phyloP scores from a whole-genome alignment of 2,329 filamentous ascomycete genomes.

The Lachnellula subtilissima region DNA sequence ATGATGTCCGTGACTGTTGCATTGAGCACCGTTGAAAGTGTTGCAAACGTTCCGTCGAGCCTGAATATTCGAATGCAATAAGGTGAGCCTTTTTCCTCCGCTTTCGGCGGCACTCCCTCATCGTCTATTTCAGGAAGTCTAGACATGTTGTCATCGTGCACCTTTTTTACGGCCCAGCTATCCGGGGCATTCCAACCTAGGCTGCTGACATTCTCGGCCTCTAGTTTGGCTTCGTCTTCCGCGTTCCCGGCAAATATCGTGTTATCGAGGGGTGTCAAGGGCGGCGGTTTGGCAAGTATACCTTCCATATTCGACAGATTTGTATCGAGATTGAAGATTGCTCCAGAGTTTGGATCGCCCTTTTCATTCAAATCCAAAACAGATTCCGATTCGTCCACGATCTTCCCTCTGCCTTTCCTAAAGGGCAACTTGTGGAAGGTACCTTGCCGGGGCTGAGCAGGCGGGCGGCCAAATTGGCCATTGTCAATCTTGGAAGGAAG shows the following conservation, averaged over 20 bases:
- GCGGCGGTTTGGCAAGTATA: constrained; percentile 68
- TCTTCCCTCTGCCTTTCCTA: constrained; percentile 49
- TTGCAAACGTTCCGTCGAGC: constrained; percentile 89
- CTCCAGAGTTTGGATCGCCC: constrained; percentile 33
- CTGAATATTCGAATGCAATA: constrained; percentile 97
- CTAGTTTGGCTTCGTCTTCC: constrained; percentile 38
- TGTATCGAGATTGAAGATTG: constrained; percentile 75
- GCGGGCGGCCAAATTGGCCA: constrained; percentile 13
- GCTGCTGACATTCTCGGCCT: constrained; percentile 23
- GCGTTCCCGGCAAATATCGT: constrained; percentile 40
- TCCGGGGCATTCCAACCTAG: constrained; percentile 89
- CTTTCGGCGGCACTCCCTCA: constrained; percentile 57
- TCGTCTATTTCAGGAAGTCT: constrained; percentile 62
- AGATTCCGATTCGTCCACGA: constrained; percentile 52
- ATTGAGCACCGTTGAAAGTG: constrained; percentile 77
- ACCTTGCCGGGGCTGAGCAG: constrained; percentile 20
- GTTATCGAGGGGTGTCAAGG: constrained; percentile 66
- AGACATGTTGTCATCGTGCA: constrained; percentile 58
- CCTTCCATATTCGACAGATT: constrained; percentile 89
- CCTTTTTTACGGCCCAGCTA: constrained; percentile 86
- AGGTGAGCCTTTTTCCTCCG: constrained; percentile 68
- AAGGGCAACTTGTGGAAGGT: constrained; percentile 54
- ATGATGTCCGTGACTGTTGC: constrained; percentile 84
- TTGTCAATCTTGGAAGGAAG: constrained; percentile 19
- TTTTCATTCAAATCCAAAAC: constrained; percentile 31